These are phyloP conservation scores for Hypoxylon lienhwacheense DNA, from an alignment of 495 filamentous ascomycete species.

Conservation along the genomic window DNA sequence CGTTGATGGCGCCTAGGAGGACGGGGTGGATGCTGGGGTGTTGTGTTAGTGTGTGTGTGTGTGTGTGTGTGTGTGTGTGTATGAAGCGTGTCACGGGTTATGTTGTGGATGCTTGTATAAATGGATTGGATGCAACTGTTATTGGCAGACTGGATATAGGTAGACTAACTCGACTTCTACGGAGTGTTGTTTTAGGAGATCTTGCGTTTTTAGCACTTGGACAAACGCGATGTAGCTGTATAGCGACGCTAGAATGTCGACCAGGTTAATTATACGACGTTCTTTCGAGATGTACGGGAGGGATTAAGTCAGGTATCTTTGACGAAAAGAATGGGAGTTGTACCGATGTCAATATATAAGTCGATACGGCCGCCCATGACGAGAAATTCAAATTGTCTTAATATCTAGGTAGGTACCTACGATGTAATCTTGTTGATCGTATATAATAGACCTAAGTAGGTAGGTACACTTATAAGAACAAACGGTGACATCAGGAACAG, in stretches of 20 bases:
- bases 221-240: slow-evolving; percentile 68
- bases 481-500: too few species aligned
- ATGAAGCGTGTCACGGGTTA: too few species aligned
- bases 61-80: background rate
- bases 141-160: background rate
- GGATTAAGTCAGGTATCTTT: background rate
- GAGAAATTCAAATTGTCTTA: background rate
- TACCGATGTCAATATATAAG: slow-evolving; percentile 62
- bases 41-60: background rate
- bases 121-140: too few species aligned
- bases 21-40: slow-evolving; percentile 63
- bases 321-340: slow-evolving; percentile 17
- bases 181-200: slow-evolving; percentile 55
- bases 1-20: slow-evolving; percentile 74
- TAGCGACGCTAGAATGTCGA: slow-evolving; percentile 57
- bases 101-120: too few species aligned
- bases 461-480: too few species aligned
- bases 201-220: slow-evolving; percentile 59
- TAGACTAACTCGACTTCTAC: slow-evolving; percentile 63
- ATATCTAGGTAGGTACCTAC: background rate
- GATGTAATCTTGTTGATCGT: too few species aligned
- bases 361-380: slow-evolving; percentile 63
- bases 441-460: too few species aligned
- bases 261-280: background rate
- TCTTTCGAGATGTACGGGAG: background rate